Base-by-base conservation (phyloP, 1,284 basidiomycete genomes). In the Cutaneotrichosporon curvatum region DNA sequence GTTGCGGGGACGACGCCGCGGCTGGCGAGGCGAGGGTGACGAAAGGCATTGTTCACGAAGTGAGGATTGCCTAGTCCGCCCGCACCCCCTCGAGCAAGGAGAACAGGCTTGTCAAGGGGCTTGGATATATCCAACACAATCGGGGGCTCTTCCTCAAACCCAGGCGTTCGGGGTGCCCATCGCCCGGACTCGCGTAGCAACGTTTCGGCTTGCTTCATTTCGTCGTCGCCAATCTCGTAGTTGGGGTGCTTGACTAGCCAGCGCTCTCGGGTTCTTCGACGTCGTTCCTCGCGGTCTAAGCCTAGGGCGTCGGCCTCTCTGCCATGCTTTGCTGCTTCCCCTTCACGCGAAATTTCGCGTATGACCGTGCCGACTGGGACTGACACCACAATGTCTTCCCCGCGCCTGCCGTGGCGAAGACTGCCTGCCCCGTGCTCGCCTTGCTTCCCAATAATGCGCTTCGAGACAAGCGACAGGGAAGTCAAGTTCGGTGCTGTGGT, bases 11-110 rank as follows among this genome's bases (percentile, higher is more conserved):
- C 78, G 7, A 80, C 76, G 0, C 95, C 94, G 21, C 82, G 78
- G 4, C 83, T 83, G 0, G 85, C 87, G 53, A 84, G 84, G 65
- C 87, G 85, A 2, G 87, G 85, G 1, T 85, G 82, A 2, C 85
- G 81, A 21, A 46, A 53, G 47, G 81, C 37, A 7, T 52, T 45
- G 1, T 63, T 71, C 0, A 54, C 53, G 59, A 94, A 96, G 58
- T 85, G 82, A 0, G 90, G 86, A 62, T 99, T 99, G 6, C 95
- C 95, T 12, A 85, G 67, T 0, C 95, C 95, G 1, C 90, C 89
- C 2, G 67, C 56, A 0, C 95, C 95, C 2, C 95, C 95, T 3
- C 78, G 64, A 0, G 85, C 82, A 33, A 95, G 68, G 10, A 92
- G 73, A 43, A 87, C 78, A 0, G 82, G 71, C 18, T 77, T 72